A percentile compares a stretch with the other conserved stretches of the same genome.
Conservation (phyloP, 1,284 basidiomycete species). For the Hemileia vastatrix region DNA sequence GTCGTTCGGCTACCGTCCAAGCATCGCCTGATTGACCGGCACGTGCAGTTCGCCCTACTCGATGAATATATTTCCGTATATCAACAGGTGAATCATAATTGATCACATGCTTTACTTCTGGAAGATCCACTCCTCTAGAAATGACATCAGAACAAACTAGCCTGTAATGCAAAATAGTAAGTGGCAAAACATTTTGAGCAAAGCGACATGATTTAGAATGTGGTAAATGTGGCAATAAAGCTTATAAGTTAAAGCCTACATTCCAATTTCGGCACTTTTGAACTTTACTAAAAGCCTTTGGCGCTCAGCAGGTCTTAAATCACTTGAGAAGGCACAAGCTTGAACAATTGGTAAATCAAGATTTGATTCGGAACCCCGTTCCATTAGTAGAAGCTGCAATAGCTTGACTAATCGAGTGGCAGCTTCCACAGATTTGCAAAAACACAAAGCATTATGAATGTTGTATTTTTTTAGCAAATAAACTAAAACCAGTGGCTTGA, state of each 20-base stretch:
- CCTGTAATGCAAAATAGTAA: constrained; percentile 47
- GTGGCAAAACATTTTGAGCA: background rate
- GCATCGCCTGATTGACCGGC: constrained; percentile 76
- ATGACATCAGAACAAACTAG: constrained; percentile 91
- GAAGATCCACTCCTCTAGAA: constrained; percentile 92
- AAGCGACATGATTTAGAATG: background rate
- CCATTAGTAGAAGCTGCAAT: too few species aligned
- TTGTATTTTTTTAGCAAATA: constrained; percentile 61
- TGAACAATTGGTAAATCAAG: too few species aligned
- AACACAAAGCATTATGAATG: constrained; percentile 69
- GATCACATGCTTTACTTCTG: constrained; percentile 78
- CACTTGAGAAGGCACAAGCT: constrained; percentile 90
- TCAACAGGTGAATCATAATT: constrained; percentile 94
- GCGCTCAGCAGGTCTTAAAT: constrained; percentile 64
- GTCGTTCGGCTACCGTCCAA: constrained; percentile 76
- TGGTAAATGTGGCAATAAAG: background rate
- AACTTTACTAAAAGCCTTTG: constrained; percentile 70
- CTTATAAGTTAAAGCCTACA: constrained; percentile 52
- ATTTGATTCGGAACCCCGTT: too few species aligned
- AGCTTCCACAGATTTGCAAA: constrained; percentile 91
- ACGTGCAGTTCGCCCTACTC: constrained; percentile 86
- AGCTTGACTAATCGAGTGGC: constrained; percentile 71
- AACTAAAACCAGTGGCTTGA: constrained; percentile 84
- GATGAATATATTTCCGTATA: constrained; percentile 93
- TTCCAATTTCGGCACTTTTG: constrained; percentile 66